A percentile compares a stretch with the other conserved stretches of the same genome.
phyloP scores from a whole-genome alignment of 2,329 filamentous ascomycete species.

The Cercospora sesami region DNA sequence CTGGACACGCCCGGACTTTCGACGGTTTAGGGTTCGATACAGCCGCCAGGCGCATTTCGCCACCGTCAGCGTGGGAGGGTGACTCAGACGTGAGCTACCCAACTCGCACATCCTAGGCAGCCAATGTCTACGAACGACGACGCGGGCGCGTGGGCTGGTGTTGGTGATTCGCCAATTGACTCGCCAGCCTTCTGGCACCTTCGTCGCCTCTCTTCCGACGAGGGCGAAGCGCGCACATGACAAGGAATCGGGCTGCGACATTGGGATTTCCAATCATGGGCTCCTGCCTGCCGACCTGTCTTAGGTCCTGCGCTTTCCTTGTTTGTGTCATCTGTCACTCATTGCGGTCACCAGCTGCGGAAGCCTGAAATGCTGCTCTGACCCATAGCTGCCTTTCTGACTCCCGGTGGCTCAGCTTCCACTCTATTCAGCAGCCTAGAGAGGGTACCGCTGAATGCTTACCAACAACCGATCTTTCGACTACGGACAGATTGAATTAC shows the following conservation, averaged over 20 bases:
- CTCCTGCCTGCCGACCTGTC: slow-evolving; percentile 15
- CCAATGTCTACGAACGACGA: slow-evolving; percentile 7
- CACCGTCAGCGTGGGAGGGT: slow-evolving; percentile 10
- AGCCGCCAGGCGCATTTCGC: slow-evolving; percentile 10
- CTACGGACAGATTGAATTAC: slow-evolving; percentile 2
- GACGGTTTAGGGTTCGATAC: slow-evolving; percentile 5
- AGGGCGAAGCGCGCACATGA: slow-evolving; percentile 11
- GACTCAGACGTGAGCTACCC: slow-evolving; percentile 14
- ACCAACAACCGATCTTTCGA: not conserved
- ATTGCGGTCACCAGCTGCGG: slow-evolving; percentile 24
- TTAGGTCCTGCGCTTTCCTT: slow-evolving; percentile 22
- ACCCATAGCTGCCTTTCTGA: slow-evolving; percentile 9
- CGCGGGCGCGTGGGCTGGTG: slow-evolving; percentile 15
- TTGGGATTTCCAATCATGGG: slow-evolving; percentile 16
- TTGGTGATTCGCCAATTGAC: slow-evolving; percentile 10
- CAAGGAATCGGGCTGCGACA: slow-evolving; percentile 14
- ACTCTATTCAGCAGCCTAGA: slow-evolving; percentile 21
- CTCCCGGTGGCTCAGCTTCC: slow-evolving; percentile 18
- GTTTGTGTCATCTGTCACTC: slow-evolving; percentile 22
- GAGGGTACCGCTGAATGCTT: not conserved
- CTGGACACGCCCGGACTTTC: not conserved
- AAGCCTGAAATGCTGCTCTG: slow-evolving; percentile 16
- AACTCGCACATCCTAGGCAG: slow-evolving; percentile 11
- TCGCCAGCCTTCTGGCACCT: slow-evolving; percentile 14
- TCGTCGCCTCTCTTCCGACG: slow-evolving; percentile 6